Evolutionary conservation across 306 rosid species (phyloP).

Genomic region (Casuarina glauca): DNA sequence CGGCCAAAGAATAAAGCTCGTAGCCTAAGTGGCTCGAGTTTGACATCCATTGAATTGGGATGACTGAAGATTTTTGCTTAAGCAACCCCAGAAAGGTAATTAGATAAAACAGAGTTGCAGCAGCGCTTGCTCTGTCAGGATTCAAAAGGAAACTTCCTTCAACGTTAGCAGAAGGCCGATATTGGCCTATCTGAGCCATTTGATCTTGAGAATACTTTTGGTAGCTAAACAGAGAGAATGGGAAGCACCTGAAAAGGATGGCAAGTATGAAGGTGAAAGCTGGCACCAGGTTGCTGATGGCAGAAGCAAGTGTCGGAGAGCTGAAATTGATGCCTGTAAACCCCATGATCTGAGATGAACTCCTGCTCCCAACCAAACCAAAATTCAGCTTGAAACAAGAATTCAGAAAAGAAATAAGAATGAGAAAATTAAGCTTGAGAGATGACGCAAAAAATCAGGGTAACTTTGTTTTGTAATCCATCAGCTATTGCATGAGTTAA

Average conservation of each 20-base stretch:
- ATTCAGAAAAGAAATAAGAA: not conserved
- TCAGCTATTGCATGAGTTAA: not conserved
- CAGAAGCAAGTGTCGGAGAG: constrained; percentile 90
- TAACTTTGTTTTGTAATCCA: too few relatives aligned
- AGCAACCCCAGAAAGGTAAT: not conserved
- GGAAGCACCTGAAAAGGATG: constrained; percentile 73
- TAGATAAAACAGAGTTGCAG: not conserved
- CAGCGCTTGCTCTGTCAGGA: not conserved
- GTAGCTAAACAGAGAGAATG: not conserved
- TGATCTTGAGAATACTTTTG: not conserved
- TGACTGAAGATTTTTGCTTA: not conserved
- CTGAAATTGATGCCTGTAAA: constrained; percentile 79
- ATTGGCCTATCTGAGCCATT: not conserved
- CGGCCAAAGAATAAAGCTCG: too few relatives aligned
- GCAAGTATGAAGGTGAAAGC: constrained; percentile 96
- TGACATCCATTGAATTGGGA: not conserved
- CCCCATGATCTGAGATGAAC: constrained; percentile 88
- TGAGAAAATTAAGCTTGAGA: not conserved
- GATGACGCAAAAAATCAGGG: not conserved
- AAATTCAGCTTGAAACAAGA: constrained; percentile 7
- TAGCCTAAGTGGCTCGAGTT: not conserved
- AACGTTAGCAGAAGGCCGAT: not conserved
- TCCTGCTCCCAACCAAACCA: constrained; percentile 38
- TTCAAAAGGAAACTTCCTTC: not conserved
- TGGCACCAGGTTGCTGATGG: constrained; percentile 94